phyloP scores from a whole-genome alignment of 2,329 filamentous ascomycete genomes.

The Pyricularia pennisetigena region DNA sequence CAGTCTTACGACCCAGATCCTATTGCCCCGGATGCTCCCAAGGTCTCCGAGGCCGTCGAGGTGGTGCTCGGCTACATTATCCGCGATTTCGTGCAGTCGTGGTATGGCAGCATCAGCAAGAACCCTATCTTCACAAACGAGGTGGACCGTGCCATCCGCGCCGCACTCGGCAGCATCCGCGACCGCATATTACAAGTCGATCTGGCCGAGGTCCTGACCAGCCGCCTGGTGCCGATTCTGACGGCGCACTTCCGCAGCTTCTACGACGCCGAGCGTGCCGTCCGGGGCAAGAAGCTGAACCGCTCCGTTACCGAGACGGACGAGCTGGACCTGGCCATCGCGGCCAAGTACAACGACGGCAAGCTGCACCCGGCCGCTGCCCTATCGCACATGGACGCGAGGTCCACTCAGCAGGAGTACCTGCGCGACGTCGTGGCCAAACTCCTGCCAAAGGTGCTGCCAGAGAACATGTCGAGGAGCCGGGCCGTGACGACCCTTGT shows the following conservation, averaged over 20 bases:
- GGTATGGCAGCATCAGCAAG: conserved; percentile 80
- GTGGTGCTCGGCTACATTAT: conserved; percentile 65
- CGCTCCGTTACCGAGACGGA: conserved; percentile 90
- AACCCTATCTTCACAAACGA: conserved; percentile 76
- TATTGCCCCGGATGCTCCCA: conserved; percentile 66
- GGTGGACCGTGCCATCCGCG: conserved; percentile 70
- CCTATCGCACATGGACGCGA: conserved; percentile 74
- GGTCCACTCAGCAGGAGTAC: conserved; percentile 79
- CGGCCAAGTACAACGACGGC: conserved; percentile 84
- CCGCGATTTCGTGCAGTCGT: conserved; percentile 77
- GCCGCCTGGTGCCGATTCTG: conserved; percentile 75
- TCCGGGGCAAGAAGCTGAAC: conserved; percentile 80
- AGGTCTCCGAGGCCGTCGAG: conserved; percentile 73
- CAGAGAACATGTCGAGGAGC: conserved; percentile 65
- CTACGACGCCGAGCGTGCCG: conserved; percentile 76
- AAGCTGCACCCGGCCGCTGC: conserved; percentile 80
- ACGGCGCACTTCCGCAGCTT: conserved; percentile 86
- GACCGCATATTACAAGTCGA: conserved; percentile 69
- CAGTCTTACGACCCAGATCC: conserved; percentile 58
- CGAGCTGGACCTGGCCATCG: conserved; percentile 90
- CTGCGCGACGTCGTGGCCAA: conserved; percentile 64
- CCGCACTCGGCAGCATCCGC: conserved; percentile 59
- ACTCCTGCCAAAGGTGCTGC: conserved; percentile 66
- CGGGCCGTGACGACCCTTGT: conserved; percentile 71
- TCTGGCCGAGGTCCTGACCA: conserved; percentile 73